Percentiles rank a stretch among this genome's conserved stretches.
phyloP scores from a whole-genome alignment of 208 protist genomes.

The Trypanosoma congolense region DNA sequence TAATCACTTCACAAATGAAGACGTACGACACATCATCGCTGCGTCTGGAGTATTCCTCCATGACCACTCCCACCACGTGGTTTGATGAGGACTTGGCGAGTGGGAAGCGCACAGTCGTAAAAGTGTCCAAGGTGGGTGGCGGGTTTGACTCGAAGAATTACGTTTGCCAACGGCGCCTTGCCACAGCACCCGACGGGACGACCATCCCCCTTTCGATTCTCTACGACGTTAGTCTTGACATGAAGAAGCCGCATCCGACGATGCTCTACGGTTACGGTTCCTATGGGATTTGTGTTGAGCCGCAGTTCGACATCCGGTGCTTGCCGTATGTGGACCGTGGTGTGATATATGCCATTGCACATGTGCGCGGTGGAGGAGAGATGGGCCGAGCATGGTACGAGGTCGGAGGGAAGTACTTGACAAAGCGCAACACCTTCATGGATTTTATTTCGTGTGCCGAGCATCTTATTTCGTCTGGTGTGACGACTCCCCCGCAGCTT shows the following conservation, averaged over 20 bases:
- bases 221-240: slow-evolving; percentile 69
- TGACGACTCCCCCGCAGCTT: slow-evolving; percentile 67
- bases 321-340: slow-evolving; percentile 85
- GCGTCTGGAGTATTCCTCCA: slow-evolving; percentile 78
- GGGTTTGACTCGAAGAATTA: slow-evolving; percentile 67
- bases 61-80: slow-evolving; percentile 77
- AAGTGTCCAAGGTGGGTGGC: slow-evolving; percentile 70
- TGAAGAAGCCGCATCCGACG: slow-evolving; percentile 60
- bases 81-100: slow-evolving; percentile 36
- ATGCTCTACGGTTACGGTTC: slow-evolving; percentile 90
- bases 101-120: slow-evolving; percentile 36
- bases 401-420: slow-evolving; percentile 88
- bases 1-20: slow-evolving; percentile 52
- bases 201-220: slow-evolving; percentile 76
- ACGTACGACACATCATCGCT: slow-evolving; percentile 62
- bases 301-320: slow-evolving; percentile 69
- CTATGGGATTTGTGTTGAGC: slow-evolving; percentile 87
- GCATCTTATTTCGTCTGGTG: slow-evolving; percentile 62
- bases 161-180: slow-evolving; percentile 63
- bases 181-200: slow-evolving; percentile 67
- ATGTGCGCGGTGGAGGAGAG: slow-evolving; percentile 91
- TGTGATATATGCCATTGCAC: slow-evolving; percentile 87
- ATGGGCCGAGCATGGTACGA: slow-evolving; percentile 90
- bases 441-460: slow-evolving; percentile 91
- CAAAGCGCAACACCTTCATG: slow-evolving; percentile 91